A percentile compares a stretch with the other conserved stretches of the same genome.
These are phyloP conservation scores for Irpex sp. DNA, from an alignment of 1,284 basidiomycete species.

Conservation along the genomic window DNA sequence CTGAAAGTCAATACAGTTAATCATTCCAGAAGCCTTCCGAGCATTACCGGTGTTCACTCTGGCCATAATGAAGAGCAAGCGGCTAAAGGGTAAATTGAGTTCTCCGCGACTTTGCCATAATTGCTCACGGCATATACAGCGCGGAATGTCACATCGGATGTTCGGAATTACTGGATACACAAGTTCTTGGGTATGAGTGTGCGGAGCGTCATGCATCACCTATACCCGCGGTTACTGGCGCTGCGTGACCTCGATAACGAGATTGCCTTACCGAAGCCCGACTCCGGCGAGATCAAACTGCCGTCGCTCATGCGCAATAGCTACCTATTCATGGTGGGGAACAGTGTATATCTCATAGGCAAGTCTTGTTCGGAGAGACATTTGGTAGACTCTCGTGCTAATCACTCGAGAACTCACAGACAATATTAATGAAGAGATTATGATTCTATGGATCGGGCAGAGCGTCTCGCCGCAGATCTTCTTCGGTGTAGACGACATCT, in stretches of 20 bases:
- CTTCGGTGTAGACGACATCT: constrained; percentile 81
- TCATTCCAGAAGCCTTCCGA: constrained; percentile 89
- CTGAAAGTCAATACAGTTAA: constrained; percentile 50
- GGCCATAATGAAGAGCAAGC: constrained; percentile 34
- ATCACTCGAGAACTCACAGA: constrained; percentile 44
- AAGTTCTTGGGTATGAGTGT: constrained; percentile 71
- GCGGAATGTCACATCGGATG: constrained; percentile 88
- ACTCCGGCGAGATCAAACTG: constrained; percentile 57
- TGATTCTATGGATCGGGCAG: constrained; percentile 79
- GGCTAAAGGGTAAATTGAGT: constrained; percentile 71
- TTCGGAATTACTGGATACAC: constrained; percentile 85
- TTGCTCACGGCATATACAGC: constrained; percentile 36
- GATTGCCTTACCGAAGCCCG: constrained; percentile 65
- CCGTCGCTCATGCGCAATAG: constrained; percentile 85
- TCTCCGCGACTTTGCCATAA: neutral
- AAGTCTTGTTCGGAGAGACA: constrained; percentile 20
- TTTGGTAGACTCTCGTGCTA: neutral
- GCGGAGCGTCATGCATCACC: constrained; percentile 69
- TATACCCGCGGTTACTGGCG: constrained; percentile 90
- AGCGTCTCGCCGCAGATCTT: constrained; percentile 82
- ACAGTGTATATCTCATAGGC: constrained; percentile 93
- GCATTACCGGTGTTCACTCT: constrained; percentile 18
- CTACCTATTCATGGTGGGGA: constrained; percentile 85
- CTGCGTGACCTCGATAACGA: constrained; percentile 81
- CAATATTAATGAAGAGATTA: constrained; percentile 46